Evolutionary conservation across 2,329 filamentous ascomycete species (phyloP), one percentile per base, ranked within the genome.

Genomic region (Cladobotryum mycophilum): DNA sequence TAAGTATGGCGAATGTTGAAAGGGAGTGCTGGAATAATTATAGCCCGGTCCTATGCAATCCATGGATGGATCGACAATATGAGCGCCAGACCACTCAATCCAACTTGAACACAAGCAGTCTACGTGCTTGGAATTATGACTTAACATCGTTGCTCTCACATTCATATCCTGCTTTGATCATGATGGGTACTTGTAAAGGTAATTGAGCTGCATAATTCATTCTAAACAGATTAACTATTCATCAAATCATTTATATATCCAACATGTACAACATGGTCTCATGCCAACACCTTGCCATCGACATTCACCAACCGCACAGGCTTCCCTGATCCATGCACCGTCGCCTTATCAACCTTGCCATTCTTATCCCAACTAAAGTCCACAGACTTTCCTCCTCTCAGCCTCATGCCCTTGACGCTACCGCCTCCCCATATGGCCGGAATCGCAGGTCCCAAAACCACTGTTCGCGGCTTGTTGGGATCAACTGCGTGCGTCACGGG

Each of bases 361-460:
- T 65, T 43, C 0, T 54, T 59, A 54, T 73, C 60, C 74, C 74
- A 76, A 3, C 45, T 56, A 57, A 78, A 77, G 49, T 71, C 68
- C 0, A 77, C 65, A 1, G 56, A 56, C 0, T 67, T 65, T 1
- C 73, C 74, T 0, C 74, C 74, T 17, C 75, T 67, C 11, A 78
- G 48, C 38, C 67, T 62, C 52, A 78, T 56, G 0, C 74, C 74
- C 34, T 57, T 63, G 1, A 78, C 72, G n/a, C 58, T 68, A 0
- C 75, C 75, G 2, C 63, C 62, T 4, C 59, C 70, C 74, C 75
- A 78, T 0, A 56, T 56, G 41, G 55, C 51, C 1, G 75, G 75
- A 34, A 78, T 75, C 1, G 76, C 74, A 1, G 74, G 73, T 0
- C 74, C 76, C 4, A 78, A 41, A 0, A 75, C 66, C 6, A 77